phyloP scores from a whole-genome alignment of 176 grass and related monocot species.

The Pontederia crassipes region DNA sequence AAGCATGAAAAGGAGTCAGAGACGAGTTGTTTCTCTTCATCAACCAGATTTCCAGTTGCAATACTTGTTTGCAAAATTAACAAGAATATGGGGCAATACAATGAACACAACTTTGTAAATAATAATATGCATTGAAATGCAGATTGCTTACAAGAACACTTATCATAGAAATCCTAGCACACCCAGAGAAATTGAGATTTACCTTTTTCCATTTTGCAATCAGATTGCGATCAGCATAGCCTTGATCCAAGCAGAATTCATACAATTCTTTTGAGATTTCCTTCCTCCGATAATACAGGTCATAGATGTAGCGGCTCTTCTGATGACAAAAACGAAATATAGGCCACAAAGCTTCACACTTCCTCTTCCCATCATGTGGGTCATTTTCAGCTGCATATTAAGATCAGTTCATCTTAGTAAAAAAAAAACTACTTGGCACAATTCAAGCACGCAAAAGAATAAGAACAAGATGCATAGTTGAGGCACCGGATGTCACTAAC shows the following conservation, averaged over 20 bases:
- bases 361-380: slow-evolving; percentile 79
- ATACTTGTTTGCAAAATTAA: too few relatives aligned
- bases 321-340: slow-evolving; percentile 84
- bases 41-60: too few relatives aligned
- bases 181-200: neutral
- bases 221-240: slow-evolving; percentile 71
- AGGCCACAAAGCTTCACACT: slow-evolving; percentile 79
- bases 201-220: slow-evolving; percentile 98
- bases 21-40: too few relatives aligned
- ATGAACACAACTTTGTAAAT: too few relatives aligned
- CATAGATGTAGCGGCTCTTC: slow-evolving; percentile 79
- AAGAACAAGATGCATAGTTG: neutral
- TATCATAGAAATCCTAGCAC: neutral
- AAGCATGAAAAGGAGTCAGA: too few relatives aligned
- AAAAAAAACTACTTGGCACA: neutral
- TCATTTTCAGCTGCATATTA: slow-evolving; percentile 75
- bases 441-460: neutral
- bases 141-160: too few relatives aligned
- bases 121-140: too few relatives aligned
- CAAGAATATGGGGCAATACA: too few relatives aligned
- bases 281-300: slow-evolving; percentile 78
- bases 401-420: slow-evolving; percentile 3
- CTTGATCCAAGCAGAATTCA: slow-evolving; percentile 78
- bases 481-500: slow-evolving; percentile 15
- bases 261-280: slow-evolving; percentile 85